These are phyloP conservation scores for Gossypium bickii DNA, from an alignment of 345 rosid species.

Conservation along the genomic window DNA sequence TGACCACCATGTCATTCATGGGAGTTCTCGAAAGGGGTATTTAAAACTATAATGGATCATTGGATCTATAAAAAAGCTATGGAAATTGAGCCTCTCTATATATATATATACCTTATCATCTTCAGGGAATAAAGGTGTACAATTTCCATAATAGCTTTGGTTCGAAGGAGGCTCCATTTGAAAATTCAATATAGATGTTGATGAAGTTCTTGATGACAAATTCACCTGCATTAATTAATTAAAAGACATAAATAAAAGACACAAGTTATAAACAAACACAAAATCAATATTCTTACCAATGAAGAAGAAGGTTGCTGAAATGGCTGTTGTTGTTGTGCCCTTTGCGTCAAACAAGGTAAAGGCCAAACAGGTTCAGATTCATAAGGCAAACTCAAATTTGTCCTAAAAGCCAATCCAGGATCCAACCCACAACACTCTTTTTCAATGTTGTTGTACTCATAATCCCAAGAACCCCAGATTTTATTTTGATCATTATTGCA, in stretches of 20 bases:
- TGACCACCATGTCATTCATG: too few relatives aligned
- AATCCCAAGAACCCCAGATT: constrained; percentile 26
- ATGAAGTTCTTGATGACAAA: constrained; percentile 37
- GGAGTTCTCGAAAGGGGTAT: background rate
- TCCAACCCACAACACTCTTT: constrained; percentile 33
- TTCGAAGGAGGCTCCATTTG: constrained; percentile 77
- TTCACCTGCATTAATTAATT: constrained; percentile 31
- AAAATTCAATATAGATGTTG: constrained; percentile 32
- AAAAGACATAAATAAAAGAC: background rate
- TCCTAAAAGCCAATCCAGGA: constrained; percentile 23
- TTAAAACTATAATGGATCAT: background rate
- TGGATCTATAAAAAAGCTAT: background rate
- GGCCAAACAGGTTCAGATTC: constrained; percentile 35
- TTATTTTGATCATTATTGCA: constrained; percentile 14
- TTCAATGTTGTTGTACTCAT: constrained; percentile 15
- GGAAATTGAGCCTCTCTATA: background rate
- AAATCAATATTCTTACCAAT: constrained; percentile 24
- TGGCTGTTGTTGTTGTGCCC: constrained; percentile 17
- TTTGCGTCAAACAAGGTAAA: constrained; percentile 29
- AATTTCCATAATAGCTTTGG: constrained; percentile 39
- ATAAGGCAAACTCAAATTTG: constrained; percentile 22
- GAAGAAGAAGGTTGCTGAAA: constrained; percentile 31
- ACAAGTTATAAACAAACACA: background rate
- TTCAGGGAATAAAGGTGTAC: constrained; percentile 29
- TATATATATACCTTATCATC: constrained; percentile 38